These are phyloP conservation scores for Termitomyces sp. DNA, from an alignment of 768 basidiomycete genomes.

Conservation along the genomic window DNA sequence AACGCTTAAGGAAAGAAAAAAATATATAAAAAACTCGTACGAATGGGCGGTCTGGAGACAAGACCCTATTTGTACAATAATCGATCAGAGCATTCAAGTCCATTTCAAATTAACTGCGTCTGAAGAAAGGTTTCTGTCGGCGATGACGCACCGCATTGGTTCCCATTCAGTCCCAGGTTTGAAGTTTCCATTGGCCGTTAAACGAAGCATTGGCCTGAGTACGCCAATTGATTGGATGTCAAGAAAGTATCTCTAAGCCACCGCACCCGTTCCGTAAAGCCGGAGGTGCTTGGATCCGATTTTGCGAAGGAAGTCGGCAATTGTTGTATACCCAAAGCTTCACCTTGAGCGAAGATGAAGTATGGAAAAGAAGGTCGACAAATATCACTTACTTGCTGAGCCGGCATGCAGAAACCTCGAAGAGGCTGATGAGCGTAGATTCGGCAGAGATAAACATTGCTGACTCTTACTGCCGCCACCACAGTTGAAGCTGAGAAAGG, in stretches of 20 bases:
- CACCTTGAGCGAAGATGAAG: constrained; percentile 1
- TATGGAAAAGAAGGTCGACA: background rate
- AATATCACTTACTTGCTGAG: constrained; percentile 15
- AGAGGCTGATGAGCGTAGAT: constrained; percentile 21
- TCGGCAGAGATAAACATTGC: constrained; percentile 23
- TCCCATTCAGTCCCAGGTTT: constrained; percentile 23
- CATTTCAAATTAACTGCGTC: constrained; percentile 21
- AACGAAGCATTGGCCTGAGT: constrained; percentile 20
- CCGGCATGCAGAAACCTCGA: constrained; percentile 20
- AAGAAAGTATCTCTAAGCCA: background rate
- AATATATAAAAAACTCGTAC: too few species aligned
- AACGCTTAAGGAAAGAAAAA: too few species aligned
- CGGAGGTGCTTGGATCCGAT: constrained; percentile 22
- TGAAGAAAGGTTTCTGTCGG: too few species aligned
- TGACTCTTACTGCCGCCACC: constrained; percentile 25
- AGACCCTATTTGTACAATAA: too few species aligned
- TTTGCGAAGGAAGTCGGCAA: constrained; percentile 21
- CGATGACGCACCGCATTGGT: too few species aligned
- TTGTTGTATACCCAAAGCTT: constrained; percentile 25
- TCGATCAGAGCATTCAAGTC: too few species aligned
- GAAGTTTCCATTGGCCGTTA: constrained; percentile 20
- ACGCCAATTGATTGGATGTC: background rate
- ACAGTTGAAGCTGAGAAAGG: constrained; percentile 25
- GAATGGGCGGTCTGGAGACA: too few species aligned
- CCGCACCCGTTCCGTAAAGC: constrained; percentile 16